phyloP scores from a whole-genome alignment of 768 basidiomycete species.

The Udeniomyces megalosporus region DNA sequence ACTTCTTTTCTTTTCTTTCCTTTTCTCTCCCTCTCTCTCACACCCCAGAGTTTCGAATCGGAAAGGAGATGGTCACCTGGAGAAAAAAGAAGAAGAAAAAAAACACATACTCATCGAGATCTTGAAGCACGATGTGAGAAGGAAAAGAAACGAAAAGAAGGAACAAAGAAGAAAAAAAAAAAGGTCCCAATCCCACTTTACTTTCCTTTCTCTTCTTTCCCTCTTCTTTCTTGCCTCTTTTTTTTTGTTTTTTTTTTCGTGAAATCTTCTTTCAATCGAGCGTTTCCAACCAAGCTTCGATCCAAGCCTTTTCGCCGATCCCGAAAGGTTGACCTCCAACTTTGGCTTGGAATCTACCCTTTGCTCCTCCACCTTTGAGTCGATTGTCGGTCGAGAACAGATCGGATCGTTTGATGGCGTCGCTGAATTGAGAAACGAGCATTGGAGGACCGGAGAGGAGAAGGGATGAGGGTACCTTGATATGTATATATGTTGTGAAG shows the following conservation, averaged over 20 bases:
- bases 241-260: too few relatives aligned
- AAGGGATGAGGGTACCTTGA: background rate
- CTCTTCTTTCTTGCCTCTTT: too few relatives aligned
- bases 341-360: constrained; percentile 15
- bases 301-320: background rate
- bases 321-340: background rate
- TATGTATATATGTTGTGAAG: background rate
- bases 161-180: background rate
- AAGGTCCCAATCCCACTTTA: too few relatives aligned
- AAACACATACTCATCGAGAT: too few relatives aligned
- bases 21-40: too few relatives aligned
- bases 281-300: constrained; percentile 1
- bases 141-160: background rate
- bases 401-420: constrained; percentile 3
- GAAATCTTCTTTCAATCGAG: too few relatives aligned
- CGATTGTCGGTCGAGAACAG: background rate
- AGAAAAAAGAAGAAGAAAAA: background rate
- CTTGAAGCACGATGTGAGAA: too few relatives aligned
- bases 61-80: constrained; percentile 63
- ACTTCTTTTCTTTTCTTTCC: too few relatives aligned
- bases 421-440: constrained; percentile 7
- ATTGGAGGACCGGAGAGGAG: constrained; percentile 7
- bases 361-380: constrained; percentile 13
- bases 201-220: too few relatives aligned
- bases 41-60: too few relatives aligned